These are phyloP conservation scores for Pyricularia grisea DNA, from an alignment of 2,329 filamentous ascomycete species.

Conservation along the genomic window DNA sequence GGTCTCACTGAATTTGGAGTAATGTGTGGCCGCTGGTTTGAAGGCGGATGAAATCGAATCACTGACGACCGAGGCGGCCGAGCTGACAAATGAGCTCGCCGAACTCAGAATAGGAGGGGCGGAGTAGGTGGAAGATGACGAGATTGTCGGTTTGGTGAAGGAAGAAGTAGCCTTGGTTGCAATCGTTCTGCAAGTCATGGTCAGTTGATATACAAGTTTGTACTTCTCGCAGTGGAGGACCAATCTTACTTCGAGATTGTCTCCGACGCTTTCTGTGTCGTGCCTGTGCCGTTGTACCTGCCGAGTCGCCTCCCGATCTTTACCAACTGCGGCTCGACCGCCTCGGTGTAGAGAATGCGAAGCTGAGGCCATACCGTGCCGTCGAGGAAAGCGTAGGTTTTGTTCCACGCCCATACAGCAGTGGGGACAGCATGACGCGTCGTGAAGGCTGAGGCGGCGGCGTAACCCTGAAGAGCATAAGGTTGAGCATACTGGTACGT, in stretches of 20 bases:
- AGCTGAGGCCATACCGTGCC: slow-evolving; percentile 74
- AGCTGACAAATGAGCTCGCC: not conserved
- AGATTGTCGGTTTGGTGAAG: slow-evolving; percentile 24
- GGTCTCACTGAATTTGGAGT: slow-evolving; percentile 5
- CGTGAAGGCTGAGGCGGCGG: slow-evolving; percentile 55
- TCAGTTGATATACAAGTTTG: not conserved
- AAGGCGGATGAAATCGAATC: slow-evolving; percentile 1
- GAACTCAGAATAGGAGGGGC: slow-evolving; percentile 3
- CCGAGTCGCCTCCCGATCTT: slow-evolving; percentile 87
- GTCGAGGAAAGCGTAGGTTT: slow-evolving; percentile 61
- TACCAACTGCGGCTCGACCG: slow-evolving; percentile 89
- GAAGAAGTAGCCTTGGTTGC: slow-evolving; percentile 22
- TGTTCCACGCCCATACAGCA: slow-evolving; percentile 60
- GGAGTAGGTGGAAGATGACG: slow-evolving; percentile 11
- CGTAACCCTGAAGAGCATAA: slow-evolving; percentile 62
- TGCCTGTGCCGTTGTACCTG: slow-evolving; percentile 49
- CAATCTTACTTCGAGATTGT: slow-evolving; percentile 10
- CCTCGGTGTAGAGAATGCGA: slow-evolving; percentile 73
- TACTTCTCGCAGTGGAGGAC: not conserved
- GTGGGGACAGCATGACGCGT: slow-evolving; percentile 64
- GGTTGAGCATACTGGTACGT: slow-evolving; percentile 66
- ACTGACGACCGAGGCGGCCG: slow-evolving; percentile 1
- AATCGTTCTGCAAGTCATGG: slow-evolving; percentile 12
- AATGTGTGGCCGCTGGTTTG: not conserved
- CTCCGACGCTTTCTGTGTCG: slow-evolving; percentile 16